These are phyloP conservation scores for Pseudogymnoascus sp. DNA, from an alignment of 2,329 filamentous ascomycete genomes.

Conservation along the genomic window DNA sequence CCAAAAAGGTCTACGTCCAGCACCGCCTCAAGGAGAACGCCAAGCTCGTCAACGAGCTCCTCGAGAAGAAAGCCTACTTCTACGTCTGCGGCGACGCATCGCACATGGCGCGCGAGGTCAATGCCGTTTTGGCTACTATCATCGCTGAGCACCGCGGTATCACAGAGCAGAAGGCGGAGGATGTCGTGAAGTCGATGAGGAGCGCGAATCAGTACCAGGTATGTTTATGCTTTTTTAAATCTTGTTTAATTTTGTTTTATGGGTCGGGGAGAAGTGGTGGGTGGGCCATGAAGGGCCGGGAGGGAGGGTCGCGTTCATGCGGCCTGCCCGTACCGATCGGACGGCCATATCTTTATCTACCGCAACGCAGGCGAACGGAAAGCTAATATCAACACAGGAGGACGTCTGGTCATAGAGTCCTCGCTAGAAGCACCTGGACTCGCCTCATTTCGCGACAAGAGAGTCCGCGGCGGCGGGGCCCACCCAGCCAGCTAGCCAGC, in stretches of 20 bases:
- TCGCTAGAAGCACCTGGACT: not conserved
- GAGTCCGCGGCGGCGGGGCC: not conserved
- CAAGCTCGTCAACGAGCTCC: constrained; percentile 76
- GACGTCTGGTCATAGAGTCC: constrained; percentile 57
- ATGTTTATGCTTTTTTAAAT: constrained; percentile 21
- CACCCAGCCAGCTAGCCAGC: not conserved
- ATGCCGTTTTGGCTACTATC: constrained; percentile 76
- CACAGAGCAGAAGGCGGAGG: constrained; percentile 79
- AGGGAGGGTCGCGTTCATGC: not conserved
- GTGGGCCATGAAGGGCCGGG: not conserved
- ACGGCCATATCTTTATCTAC: not conserved
- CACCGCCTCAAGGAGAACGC: constrained; percentile 79
- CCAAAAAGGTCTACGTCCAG: constrained; percentile 94
- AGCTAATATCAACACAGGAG: constrained; percentile 39
- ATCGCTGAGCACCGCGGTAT: constrained; percentile 76
- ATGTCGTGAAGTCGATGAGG: constrained; percentile 95
- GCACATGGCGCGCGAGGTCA: constrained; percentile 94
- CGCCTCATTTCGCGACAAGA: not conserved
- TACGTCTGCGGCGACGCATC: constrained; percentile 98
- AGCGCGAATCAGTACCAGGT: constrained; percentile 93
- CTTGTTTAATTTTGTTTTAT: not conserved
- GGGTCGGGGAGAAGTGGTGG: not conserved
- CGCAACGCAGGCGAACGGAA: not conserved
- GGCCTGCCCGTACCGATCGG: not conserved
- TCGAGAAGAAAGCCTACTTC: constrained; percentile 83